Percentiles rank a stretch among this genome's conserved stretches.
phyloP scores from a whole-genome alignment of 106 monocot genomes.

The Acorus calamus region DNA sequence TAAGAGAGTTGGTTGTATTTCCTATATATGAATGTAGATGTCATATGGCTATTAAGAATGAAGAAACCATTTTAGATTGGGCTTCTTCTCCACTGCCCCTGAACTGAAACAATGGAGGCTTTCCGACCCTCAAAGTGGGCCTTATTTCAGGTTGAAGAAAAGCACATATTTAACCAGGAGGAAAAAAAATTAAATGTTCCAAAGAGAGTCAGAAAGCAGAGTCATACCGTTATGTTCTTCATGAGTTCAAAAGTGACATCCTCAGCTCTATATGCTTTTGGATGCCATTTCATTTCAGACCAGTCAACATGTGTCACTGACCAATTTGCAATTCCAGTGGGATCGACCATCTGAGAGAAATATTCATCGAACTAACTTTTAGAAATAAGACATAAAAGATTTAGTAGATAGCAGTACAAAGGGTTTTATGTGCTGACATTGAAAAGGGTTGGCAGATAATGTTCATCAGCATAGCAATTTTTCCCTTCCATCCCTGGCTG shows the following conservation, averaged over 20 bases:
- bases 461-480: constrained; percentile 95
- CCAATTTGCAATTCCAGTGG: constrained; percentile 85
- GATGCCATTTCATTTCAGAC: constrained; percentile 99
- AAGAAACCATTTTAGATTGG: too few species aligned
- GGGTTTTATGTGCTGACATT: constrained; percentile 38
- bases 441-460: constrained; percentile 82
- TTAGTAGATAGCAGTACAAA: not conserved
- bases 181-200: too few species aligned
- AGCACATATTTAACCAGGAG: too few species aligned
- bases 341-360: constrained; percentile 72
- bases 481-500: constrained; percentile 79
- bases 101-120: too few species aligned
- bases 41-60: too few species aligned
- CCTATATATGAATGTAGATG: too few species aligned
- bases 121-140: too few species aligned
- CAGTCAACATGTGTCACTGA: constrained; percentile 96
- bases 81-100: too few species aligned
- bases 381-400: not conserved
- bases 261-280: constrained; percentile 60
- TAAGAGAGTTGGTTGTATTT: too few species aligned
- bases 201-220: too few species aligned
- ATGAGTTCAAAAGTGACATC: constrained; percentile 73
- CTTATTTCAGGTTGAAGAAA: too few species aligned
- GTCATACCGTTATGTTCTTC: constrained; percentile 60
- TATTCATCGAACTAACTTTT: not conserved